phyloP scores from a whole-genome alignment of 2,329 filamentous ascomycete species.

The Phaeosphaeriaceae sp. region DNA sequence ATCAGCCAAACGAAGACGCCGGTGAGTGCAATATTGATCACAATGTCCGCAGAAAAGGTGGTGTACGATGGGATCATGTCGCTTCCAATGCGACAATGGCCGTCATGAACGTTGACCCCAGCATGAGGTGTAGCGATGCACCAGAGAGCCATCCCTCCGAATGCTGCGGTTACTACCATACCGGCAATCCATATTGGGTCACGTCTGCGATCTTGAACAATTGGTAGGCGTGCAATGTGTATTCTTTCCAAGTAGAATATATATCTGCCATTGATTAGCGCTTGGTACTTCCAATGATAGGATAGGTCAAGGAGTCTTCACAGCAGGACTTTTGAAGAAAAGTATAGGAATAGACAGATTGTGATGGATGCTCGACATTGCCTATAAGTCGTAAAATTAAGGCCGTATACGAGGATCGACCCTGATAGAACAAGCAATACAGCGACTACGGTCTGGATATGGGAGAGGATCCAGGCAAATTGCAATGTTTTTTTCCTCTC shows the following conservation, averaged over 20 bases:
- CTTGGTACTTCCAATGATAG: neutral
- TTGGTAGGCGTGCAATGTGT: neutral
- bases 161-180: neutral
- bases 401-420: neutral
- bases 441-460: neutral
- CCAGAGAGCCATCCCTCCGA: neutral
- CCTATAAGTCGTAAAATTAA: neutral
- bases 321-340: neutral
- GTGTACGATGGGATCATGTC: neutral
- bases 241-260: neutral
- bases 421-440: neutral
- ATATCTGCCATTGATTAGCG: neutral
- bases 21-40: neutral
- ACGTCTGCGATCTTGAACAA: neutral
- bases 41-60: neutral
- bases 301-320: neutral
- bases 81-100: neutral
- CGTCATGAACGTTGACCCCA: neutral
- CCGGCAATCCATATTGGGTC: neutral
- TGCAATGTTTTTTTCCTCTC: neutral
- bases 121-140: neutral
- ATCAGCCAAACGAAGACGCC: neutral
- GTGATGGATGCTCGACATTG: neutral
- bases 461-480: neutral
- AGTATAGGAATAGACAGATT: neutral